phyloP scores from a whole-genome alignment of 2,329 filamentous ascomycete genomes.

The Exophiala calicioides region DNA sequence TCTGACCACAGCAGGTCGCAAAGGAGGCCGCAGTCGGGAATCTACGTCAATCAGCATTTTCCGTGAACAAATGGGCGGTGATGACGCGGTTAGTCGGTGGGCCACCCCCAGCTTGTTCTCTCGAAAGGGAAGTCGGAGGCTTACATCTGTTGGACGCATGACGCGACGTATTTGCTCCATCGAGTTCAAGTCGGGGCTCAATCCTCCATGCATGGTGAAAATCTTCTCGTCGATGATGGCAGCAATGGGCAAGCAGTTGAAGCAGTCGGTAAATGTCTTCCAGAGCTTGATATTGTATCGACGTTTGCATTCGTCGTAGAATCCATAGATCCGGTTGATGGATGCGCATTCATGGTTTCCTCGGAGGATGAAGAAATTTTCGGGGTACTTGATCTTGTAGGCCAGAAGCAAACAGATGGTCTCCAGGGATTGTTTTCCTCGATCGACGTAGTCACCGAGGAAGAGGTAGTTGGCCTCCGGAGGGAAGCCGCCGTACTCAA shows the following conservation, averaged over 20 bases:
- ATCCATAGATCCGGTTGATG: conserved; percentile 98
- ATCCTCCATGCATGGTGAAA: conserved; percentile 98
- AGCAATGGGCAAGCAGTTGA: conserved; percentile 97
- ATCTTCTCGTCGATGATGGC: conserved; percentile 99
- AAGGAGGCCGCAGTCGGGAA: conserved; percentile 94
- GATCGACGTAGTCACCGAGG: conserved; percentile 97
- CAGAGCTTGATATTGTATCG: conserved; percentile 99
- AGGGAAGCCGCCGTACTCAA: conserved; percentile 97
- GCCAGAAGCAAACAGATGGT: conserved; percentile 95
- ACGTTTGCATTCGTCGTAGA: conserved; percentile 99
- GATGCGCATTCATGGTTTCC: conserved; percentile 99
- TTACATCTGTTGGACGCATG: conserved; percentile 97
- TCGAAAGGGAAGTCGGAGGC: conserved; percentile 43
- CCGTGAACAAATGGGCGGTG: background rate
- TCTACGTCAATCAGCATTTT: conserved; percentile 57
- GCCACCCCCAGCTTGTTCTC: too few species aligned
- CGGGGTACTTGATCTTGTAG: conserved; percentile 99
- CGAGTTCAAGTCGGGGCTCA: conserved; percentile 96
- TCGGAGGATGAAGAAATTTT: conserved; percentile 98
- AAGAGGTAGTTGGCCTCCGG: conserved; percentile 99
- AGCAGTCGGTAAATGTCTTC: conserved; percentile 99
- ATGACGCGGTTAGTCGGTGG: background rate
- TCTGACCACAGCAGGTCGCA: conserved; percentile 99
- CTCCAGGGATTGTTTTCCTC: conserved; percentile 98
- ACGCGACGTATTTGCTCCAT: conserved; percentile 99